Percentiles rank a stretch among this genome's conserved stretches.
These are phyloP conservation scores for Exophiala lecanii-corni DNA, from an alignment of 2,329 filamentous ascomycete species.

Conservation along the genomic window DNA sequence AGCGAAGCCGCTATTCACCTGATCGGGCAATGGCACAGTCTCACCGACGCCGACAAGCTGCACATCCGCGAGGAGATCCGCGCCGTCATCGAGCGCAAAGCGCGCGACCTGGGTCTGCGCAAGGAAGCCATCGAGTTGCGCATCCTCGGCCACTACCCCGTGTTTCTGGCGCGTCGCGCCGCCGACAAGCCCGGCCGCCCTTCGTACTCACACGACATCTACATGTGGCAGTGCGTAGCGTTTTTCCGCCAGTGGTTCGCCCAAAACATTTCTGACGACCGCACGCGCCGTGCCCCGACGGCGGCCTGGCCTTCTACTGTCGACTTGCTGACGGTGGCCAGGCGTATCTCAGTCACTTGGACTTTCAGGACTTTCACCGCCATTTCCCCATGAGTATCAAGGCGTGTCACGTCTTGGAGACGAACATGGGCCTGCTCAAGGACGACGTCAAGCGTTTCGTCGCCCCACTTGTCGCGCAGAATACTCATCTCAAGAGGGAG, in stretches of 20 bases:
- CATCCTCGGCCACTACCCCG: constrained; percentile 30
- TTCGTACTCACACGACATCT: constrained; percentile 45
- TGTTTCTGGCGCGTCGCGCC: constrained; percentile 36
- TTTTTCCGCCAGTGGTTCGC: constrained; percentile 47
- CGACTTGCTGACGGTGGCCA: constrained; percentile 38
- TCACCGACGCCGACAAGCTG: constrained; percentile 21
- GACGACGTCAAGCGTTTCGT: constrained; percentile 34
- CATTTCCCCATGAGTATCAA: constrained; percentile 30
- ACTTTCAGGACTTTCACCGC: constrained; percentile 27
- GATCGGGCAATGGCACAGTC: constrained; percentile 30
- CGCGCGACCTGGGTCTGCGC: constrained; percentile 22
- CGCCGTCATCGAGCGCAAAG: constrained; percentile 27
- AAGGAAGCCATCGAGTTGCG: constrained; percentile 30
- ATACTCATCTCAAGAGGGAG: constrained; percentile 37
- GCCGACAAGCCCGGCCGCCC: constrained; percentile 36
- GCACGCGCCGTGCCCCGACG: constrained; percentile 39
- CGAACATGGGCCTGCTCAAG: constrained; percentile 36
- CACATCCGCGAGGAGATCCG: constrained; percentile 23
- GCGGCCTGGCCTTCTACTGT: constrained; percentile 45
- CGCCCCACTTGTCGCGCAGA: constrained; percentile 34
- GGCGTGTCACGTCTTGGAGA: constrained; percentile 28
- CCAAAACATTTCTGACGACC: constrained; percentile 37
- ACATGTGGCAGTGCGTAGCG: constrained; percentile 47
- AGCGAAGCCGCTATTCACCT: constrained; percentile 31
- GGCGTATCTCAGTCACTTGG: constrained; percentile 39